Percentiles rank a stretch among this genome's conserved stretches.
phyloP scores from a whole-genome alignment of 2,329 filamentous ascomycete genomes.

The Annulohypoxylon truncatum region DNA sequence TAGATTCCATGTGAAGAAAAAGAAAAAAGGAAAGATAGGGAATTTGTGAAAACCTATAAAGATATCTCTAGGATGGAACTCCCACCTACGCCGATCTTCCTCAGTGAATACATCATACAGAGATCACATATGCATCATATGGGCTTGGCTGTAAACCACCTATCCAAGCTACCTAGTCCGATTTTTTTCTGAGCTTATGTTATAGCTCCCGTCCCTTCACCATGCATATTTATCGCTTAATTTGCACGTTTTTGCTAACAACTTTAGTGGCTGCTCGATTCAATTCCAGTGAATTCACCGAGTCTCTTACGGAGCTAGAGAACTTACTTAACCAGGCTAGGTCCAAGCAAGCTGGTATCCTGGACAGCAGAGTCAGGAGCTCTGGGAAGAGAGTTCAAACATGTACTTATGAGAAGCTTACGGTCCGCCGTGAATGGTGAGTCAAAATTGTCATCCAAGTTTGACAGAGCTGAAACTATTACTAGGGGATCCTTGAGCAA shows the following conservation, averaged over 20 bases:
- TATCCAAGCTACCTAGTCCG: background rate
- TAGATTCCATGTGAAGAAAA: background rate
- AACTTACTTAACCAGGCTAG: slow-evolving; percentile 13
- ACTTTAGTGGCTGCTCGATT: background rate
- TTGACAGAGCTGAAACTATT: background rate
- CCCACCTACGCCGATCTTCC: background rate
- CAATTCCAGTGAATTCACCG: background rate
- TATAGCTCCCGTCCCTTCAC: background rate
- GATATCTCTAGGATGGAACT: background rate
- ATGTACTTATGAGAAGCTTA: slow-evolving; percentile 21
- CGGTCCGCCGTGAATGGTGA: slow-evolving; percentile 25
- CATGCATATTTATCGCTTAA: slow-evolving; percentile 18
- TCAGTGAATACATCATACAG: background rate
- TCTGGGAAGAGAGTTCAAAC: background rate
- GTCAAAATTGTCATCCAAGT: background rate
- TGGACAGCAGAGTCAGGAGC: background rate
- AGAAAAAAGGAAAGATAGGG: no score
- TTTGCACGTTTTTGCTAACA: slow-evolving; percentile 4
- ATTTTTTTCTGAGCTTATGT: background rate
- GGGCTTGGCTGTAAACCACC: background rate
- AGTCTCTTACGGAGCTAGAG: slow-evolving; percentile 6
- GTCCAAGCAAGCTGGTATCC: slow-evolving; percentile 7
- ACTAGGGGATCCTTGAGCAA: slow-evolving; percentile 34
- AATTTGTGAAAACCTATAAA: slow-evolving; percentile 1
- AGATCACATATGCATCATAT: background rate